These are phyloP conservation scores for Starmera amethionina DNA, from an alignment of 805 yeast genomes.

Conservation along the genomic window DNA sequence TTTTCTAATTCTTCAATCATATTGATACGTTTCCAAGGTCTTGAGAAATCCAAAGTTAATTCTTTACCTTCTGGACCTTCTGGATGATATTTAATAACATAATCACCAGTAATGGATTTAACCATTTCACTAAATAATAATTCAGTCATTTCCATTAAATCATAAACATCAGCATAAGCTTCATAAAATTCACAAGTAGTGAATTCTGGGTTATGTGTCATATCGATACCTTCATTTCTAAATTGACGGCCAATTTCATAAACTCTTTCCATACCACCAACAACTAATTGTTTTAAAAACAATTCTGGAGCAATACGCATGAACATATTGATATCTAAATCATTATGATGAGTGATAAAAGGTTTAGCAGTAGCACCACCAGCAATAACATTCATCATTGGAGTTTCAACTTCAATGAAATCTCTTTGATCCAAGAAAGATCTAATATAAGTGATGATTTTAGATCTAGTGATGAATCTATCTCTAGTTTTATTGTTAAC, in stretches of 20 bases:
- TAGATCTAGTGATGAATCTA: conserved; percentile 79
- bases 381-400: conserved; percentile 97
- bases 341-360: conserved; percentile 93
- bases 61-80: conserved; percentile 83
- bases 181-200: conserved; percentile 98
- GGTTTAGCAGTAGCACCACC: conserved; percentile 99
- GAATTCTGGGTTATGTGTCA: conserved; percentile 98
- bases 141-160: conserved; percentile 90
- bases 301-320: conserved; percentile 99
- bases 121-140: conserved; percentile 94
- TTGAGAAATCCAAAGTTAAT: conserved; percentile 71
- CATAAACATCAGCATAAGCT: conserved; percentile 96
- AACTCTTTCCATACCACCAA: conserved; percentile 97
- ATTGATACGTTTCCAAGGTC: conserved; percentile 98
- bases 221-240: conserved; percentile 97
- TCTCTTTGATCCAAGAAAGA: conserved; percentile 75
- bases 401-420: conserved; percentile 95
- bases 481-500: conserved; percentile 85
- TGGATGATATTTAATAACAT: conserved; percentile 83
- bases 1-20: conserved; percentile 96
- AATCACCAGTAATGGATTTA: conserved; percentile 85
- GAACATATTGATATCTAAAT: conserved; percentile 89
- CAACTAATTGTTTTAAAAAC: conserved; percentile 91
- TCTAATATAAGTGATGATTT: conserved; percentile 85
- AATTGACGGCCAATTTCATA: conserved; percentile 98